Conservation (phyloP, 2,329 filamentous ascomycete genomes). For the Colletotrichum filicis region DNA sequence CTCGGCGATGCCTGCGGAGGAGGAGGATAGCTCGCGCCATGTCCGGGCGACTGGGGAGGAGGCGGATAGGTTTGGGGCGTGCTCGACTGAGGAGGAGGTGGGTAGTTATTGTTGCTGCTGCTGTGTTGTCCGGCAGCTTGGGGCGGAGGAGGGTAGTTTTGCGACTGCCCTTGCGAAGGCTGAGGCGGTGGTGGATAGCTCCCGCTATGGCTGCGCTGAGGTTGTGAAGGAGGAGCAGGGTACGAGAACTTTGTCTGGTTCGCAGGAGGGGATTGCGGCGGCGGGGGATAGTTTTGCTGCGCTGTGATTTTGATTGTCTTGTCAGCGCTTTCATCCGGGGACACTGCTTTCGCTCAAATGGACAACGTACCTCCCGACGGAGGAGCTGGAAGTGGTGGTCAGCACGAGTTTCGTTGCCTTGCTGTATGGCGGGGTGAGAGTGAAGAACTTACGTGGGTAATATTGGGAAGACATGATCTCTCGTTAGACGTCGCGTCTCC, state of each 20-base stretch:
- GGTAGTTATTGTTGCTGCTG: constrained; percentile 40
- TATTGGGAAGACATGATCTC: constrained; percentile 32
- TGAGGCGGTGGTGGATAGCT: constrained; percentile 46
- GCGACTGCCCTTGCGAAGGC: constrained; percentile 11
- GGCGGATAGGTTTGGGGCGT: constrained; percentile 42
- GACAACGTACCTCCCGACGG: constrained; percentile 28
- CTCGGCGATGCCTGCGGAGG: constrained; percentile 31
- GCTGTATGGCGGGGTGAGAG: constrained; percentile 4
- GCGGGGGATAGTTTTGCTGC: constrained; percentile 56
- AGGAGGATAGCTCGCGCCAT: constrained; percentile 22
- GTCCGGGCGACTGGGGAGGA: constrained; percentile 37
- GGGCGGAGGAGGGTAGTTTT: constrained; percentile 44
- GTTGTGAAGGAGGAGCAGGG: constrained; percentile 49
- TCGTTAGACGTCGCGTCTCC: neutral
- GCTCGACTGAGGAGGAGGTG: constrained; percentile 44
- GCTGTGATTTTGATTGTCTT: constrained; percentile 25
- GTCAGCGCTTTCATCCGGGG: constrained; percentile 11
- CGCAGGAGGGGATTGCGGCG: constrained; percentile 59
- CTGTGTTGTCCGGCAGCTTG: constrained; percentile 37
- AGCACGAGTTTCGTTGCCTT: constrained; percentile 7
- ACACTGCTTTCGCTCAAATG: neutral
- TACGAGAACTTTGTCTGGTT: constrained; percentile 57
- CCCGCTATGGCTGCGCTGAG: constrained; percentile 37
- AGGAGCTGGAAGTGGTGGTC: constrained; percentile 23
- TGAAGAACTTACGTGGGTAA: constrained; percentile 30